phyloP scores from a whole-genome alignment of 805 yeast genomes.

The Schwanniomyces yamadae region DNA sequence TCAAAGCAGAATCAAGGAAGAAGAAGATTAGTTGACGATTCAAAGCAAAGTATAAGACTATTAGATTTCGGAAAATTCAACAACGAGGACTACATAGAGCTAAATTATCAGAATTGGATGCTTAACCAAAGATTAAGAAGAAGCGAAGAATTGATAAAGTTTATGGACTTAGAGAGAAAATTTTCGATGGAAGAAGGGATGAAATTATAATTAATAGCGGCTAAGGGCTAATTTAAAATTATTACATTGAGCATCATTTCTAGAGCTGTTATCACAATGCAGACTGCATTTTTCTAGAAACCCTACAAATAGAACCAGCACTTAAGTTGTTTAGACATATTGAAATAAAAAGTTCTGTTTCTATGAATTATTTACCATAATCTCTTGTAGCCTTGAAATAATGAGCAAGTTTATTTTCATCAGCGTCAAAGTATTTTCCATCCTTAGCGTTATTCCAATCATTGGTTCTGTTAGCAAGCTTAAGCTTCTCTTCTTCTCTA shows the following conservation, averaged over 20 bases:
- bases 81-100: conserved; percentile 18
- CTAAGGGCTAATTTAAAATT: too few species aligned
- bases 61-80: conserved; percentile 3
- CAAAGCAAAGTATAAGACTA: not conserved
- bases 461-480: conserved; percentile 46
- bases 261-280: too few species aligned
- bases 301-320: too few species aligned
- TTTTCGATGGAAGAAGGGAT: conserved; percentile 10
- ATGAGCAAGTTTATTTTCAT: conserved; percentile 40
- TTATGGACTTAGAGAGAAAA: conserved; percentile 32
- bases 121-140: conserved; percentile 20
- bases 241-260: too few species aligned
- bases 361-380: conserved; percentile 9
- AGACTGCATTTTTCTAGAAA: too few species aligned
- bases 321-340: too few species aligned
- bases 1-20: conserved; percentile 18
- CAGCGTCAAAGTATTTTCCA: conserved; percentile 45
- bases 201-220: not conserved
- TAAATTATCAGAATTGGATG: conserved; percentile 33
- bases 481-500: conserved; percentile 43
- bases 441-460: conserved; percentile 51
- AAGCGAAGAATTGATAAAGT: conserved; percentile 24
- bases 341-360: conserved; percentile 1
- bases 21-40: conserved; percentile 13
- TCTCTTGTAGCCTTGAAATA: conserved; percentile 55